Base-by-base conservation (phyloP, 805 yeast genomes). In the Ogataea nitratoaversa region DNA sequence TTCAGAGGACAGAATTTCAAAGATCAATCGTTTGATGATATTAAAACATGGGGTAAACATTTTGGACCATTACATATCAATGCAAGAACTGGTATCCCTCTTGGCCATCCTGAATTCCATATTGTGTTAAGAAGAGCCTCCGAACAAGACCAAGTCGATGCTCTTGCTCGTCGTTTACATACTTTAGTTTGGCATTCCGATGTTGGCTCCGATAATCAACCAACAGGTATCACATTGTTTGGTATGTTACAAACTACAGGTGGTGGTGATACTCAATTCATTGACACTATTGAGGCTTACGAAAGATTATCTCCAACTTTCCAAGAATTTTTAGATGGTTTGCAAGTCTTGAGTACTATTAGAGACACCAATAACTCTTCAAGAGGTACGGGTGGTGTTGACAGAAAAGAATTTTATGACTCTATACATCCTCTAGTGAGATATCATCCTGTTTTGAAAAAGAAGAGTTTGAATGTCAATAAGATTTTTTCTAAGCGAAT, bases 181-280 rank as follows among this genome's bases (percentile, higher is more conserved):
- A 61, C 66, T 30, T 63, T 67, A 17, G 52, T 56, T 40, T 82
- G 84, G 83, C 89, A 83, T 60, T 72, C 84, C 4, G 90, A 83
- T 58, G 81, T 79, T 30, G 72, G 84, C 27, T 83, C 79, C 56
- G 88, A 82, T 57, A 67, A 69, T 42, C 84, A 79, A 57, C 83
- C 87, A 9, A 82, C 88, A 13, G 82, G 82, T 8, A 65, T 73
- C 38, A 82, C 91, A 1, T 73, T 79, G 47, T 77, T 84, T 52
- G 66, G 76, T 18, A 75, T 79, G 33, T 65, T 82, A 34, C 82
- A 80, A 35, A 41, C 47, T 11, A 41, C 38, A 5, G 18, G 77
- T 28, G 87, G 87, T 38, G 89, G 89, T 42, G 89, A 82, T 57
- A 82, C 89, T 19, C 58, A 79, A 30, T 82, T 79, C 53, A 76